Evolutionary conservation across 257 asterid species (phyloP).

Genomic region (Parsonsia alboflavescens): DNA sequence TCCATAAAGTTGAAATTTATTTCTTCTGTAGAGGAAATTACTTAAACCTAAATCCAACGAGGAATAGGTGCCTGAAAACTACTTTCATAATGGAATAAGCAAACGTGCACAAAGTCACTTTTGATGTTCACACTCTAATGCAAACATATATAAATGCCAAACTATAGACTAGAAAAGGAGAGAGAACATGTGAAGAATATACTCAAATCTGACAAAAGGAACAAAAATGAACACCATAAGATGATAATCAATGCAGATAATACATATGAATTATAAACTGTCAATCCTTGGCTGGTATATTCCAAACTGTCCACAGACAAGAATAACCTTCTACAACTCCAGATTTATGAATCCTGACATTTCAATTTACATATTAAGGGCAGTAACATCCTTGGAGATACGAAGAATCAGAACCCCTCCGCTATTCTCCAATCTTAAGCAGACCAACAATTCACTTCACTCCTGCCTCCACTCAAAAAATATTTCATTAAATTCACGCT

Average conservation of each 20-base stretch:
- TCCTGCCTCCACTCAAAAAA: no score
- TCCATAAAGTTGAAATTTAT: neutral
- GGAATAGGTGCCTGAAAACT: neutral
- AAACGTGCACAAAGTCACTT: neutral
- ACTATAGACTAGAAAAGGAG: neutral
- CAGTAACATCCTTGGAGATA: neutral
- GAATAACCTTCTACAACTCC: neutral
- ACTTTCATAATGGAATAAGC: neutral
- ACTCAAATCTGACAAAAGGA: neutral
- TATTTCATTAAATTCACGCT: neutral
- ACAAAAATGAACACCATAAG: neutral
- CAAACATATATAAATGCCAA: neutral
- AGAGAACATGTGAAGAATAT: neutral
- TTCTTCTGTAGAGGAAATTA: neutral
- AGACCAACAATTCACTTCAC: neutral
- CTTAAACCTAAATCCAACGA: neutral
- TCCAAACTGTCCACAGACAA: neutral
- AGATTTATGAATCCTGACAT: neutral
- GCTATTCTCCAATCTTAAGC: neutral
- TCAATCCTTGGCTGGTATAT: neutral
- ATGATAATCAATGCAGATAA: neutral
- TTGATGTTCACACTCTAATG: neutral
- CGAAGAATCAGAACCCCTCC: neutral
- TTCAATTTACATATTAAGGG: neutral
- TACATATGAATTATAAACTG: neutral